These are phyloP conservation scores for Pythium dissimile DNA, from an alignment of 352 stramenopile species.

Conservation along the genomic window DNA sequence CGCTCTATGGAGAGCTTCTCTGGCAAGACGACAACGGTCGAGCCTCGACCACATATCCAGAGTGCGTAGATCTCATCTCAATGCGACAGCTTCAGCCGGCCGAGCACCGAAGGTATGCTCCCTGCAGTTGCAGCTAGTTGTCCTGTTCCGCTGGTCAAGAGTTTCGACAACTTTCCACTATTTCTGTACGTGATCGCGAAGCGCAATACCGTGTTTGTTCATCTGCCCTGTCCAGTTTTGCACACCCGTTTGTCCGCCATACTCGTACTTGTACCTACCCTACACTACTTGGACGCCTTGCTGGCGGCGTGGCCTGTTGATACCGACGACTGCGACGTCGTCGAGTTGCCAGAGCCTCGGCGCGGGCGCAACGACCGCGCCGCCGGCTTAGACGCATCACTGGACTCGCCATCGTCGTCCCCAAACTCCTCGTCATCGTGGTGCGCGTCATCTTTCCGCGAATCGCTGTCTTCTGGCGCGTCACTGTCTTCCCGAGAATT, in stretches of 20 bases:
- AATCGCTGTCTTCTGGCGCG: slow-evolving; percentile 20
- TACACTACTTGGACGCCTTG: slow-evolving; percentile 36
- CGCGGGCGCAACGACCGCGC: slow-evolving; percentile 58
- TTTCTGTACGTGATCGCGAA: no score
- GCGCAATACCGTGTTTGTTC: no score
- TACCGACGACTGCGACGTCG: slow-evolving; percentile 1
- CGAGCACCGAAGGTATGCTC: slow-evolving; percentile 2
- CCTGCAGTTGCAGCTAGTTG: not conserved
- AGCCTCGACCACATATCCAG: no score
- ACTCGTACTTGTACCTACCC: slow-evolving; percentile 21
- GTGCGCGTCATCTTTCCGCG: slow-evolving; percentile 23
- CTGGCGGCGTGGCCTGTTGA: slow-evolving; percentile 12
- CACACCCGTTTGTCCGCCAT: slow-evolving; percentile 35
- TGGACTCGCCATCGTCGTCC: slow-evolving; percentile 45
- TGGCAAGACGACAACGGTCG: no score
- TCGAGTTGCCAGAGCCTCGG: slow-evolving; percentile 29
- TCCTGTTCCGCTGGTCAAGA: no score
- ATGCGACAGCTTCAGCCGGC: not conserved
- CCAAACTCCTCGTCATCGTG: slow-evolving; percentile 31
- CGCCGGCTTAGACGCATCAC: slow-evolving; percentile 32
- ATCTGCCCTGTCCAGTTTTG: slow-evolving; percentile 12
- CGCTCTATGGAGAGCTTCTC: no score
- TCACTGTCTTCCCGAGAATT: slow-evolving; percentile 26
- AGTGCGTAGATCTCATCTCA: not conserved
- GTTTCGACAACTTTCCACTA: no score